Conservation (phyloP, 2,329 filamentous ascomycete genomes). For the Penicillium sp. region DNA sequence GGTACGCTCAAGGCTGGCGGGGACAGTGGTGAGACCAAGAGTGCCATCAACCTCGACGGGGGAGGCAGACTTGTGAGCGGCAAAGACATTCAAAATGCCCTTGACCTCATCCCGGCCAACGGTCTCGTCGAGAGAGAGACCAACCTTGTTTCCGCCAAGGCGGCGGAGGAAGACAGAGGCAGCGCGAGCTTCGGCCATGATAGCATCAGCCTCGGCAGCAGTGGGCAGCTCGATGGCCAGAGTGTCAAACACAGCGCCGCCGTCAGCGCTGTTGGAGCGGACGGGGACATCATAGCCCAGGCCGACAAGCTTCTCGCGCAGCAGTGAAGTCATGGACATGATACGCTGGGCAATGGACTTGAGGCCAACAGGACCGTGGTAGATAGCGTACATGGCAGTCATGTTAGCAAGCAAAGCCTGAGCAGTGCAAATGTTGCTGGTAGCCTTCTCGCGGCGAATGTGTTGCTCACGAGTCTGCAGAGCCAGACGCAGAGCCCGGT, state of each 20-base stretch:
- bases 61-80: conserved; percentile 41
- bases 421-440: conserved; percentile 95
- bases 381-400: conserved; percentile 91
- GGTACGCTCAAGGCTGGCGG: conserved; percentile 64
- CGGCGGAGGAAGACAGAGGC: conserved; percentile 63
- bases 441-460: conserved; percentile 93
- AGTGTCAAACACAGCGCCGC: conserved; percentile 73
- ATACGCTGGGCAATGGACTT: conserved; percentile 79
- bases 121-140: conserved; percentile 78
- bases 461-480: conserved; percentile 95
- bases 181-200: conserved; percentile 53
- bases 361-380: conserved; percentile 83
- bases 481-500: conserved; percentile 77
- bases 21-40: conserved; percentile 44
- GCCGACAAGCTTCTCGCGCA: conserved; percentile 64
- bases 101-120: conserved; percentile 57
- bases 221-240: conserved; percentile 63
- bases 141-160: conserved; percentile 61
- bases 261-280: conserved; percentile 55
- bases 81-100: conserved; percentile 59
- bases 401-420: conserved; percentile 94
- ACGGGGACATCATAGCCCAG: conserved; percentile 65
- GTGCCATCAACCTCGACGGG: conserved; percentile 35
- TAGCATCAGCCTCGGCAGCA: conserved; percentile 52
- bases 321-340: conserved; percentile 67